Evolutionary conservation across 1,284 basidiomycete species (phyloP).

Genomic region (Trichosporon asahii): DNA sequence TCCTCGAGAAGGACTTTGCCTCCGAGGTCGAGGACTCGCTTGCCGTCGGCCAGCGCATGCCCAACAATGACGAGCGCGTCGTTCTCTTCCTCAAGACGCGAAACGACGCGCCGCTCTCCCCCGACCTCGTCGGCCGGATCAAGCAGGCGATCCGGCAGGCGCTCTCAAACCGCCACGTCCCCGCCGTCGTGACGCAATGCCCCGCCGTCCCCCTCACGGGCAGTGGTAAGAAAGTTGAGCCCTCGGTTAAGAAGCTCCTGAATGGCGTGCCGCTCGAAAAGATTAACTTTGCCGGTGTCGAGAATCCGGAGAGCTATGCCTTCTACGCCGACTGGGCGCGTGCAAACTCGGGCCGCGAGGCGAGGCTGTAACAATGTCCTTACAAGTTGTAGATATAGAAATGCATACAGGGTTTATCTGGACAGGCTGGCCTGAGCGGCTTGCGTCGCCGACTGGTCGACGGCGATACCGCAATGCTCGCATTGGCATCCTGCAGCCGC

Average conservation of each 20-base stretch:
- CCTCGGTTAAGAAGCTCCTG: constrained; percentile 25
- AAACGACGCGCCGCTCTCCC: constrained; percentile 22
- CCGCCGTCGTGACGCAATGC: constrained; percentile 35
- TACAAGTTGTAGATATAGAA: neutral
- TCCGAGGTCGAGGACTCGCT: constrained; percentile 38
- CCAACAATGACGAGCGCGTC: constrained; percentile 43
- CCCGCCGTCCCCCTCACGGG: constrained; percentile 24
- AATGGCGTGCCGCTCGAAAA: constrained; percentile 22
- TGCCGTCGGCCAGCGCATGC: constrained; percentile 36
- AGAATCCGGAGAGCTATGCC: constrained; percentile 22
- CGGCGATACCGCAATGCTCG: neutral
- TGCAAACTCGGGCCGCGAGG: constrained; percentile 12
- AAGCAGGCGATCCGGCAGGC: constrained; percentile 32
- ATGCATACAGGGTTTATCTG: neutral
- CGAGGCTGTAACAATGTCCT: constrained; percentile 4
- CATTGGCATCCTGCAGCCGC: neutral
- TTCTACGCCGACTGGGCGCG: constrained; percentile 21
- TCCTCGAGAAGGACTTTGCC: constrained; percentile 31
- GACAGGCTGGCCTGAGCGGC: neutral
- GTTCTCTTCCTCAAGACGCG: constrained; percentile 40
- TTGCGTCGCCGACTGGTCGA: neutral
- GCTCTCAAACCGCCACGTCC: constrained; percentile 39
- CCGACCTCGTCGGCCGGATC: constrained; percentile 26
- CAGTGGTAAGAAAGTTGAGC: constrained; percentile 27
- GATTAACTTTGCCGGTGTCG: constrained; percentile 22